Conservation (phyloP, 345 rosid genomes). For the Citrus trifoliata region DNA sequence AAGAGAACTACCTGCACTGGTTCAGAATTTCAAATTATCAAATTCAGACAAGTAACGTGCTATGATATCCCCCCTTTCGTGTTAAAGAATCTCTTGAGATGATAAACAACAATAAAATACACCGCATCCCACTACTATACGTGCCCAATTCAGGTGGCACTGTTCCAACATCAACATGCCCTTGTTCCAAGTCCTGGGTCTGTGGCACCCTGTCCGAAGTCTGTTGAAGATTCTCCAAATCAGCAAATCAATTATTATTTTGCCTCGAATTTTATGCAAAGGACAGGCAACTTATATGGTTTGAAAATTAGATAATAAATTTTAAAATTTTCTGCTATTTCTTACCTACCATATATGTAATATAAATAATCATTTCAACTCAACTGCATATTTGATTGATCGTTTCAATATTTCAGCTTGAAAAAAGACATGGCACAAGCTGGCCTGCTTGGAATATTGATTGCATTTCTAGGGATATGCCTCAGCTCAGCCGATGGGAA, state of each 20-base stretch:
- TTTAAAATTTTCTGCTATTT: too few relatives aligned
- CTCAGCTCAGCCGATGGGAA: constrained; percentile 19
- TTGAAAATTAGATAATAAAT: too few relatives aligned
- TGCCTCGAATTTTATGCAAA: too few relatives aligned
- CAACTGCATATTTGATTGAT: too few relatives aligned
- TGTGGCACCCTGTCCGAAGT: not conserved
- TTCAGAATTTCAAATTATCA: not conserved
- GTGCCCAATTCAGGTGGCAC: not conserved
- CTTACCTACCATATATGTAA: too few relatives aligned
- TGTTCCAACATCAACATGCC: not conserved
- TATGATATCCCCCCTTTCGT: not conserved
- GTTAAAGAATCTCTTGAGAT: not conserved
- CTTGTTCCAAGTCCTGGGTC: too few relatives aligned
- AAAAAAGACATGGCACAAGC: constrained; percentile 29
- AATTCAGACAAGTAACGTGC: constrained; percentile 24
- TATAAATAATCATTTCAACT: too few relatives aligned
- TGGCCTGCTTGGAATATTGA: constrained; percentile 24
- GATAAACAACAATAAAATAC: not conserved
- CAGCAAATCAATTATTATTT: too few relatives aligned
- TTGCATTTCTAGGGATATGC: constrained; percentile 28
- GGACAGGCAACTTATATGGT: too few relatives aligned
- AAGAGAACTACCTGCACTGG: too few relatives aligned
- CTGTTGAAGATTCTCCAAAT: not conserved
- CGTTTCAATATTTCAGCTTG: not conserved
- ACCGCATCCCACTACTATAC: not conserved